Base-by-base conservation (phyloP, 306 rosid genomes). In the Gastrolobium villosum region DNA sequence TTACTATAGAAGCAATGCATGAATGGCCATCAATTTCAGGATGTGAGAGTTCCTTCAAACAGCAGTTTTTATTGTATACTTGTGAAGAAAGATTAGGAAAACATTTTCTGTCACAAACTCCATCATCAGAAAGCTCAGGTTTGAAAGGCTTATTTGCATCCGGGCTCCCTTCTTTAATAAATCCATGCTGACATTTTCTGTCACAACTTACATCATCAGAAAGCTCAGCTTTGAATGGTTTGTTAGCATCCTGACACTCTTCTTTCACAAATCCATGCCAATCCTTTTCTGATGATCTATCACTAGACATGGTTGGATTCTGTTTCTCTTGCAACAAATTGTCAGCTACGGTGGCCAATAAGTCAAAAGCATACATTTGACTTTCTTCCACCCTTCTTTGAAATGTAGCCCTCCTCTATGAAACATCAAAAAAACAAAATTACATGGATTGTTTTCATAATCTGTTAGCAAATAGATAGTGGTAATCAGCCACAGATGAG, bases 331-430 rank as follows among this genome's bases (percentile, higher is more conserved):
- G 89, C 89, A 89, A 81, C 49, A 91, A 82, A 37, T 86, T 80
- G 64, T 86, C 97, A 61, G 98, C 98, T 81, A 90, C 81, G 39
- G 94, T 86, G 75, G 98, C 98, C 93, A 94, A 79, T 82, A 94
- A 85, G 85, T 94, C 98, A 85, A 94, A 90, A 65, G 98, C 89
- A 5, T 88, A 87, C 89, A 92, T 75, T 82, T 87, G 84, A 65
- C 80, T 85, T 53, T 82, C 89, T 50, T 90, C 91, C 70, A 45
- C 70, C 64, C 85, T 81, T 79, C 79, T 89, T 67, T 82, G 81
- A 85, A 71, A 68, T 43, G 77, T 70, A 55, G 87, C 64, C 74
- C 89, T 80, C 86, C 83, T 87, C 97, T 94, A 77, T 43, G 49
- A 83, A 85, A 85, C 62, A 79, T 44, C 6, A 37, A 50, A 52